Conservation (phyloP, 176 grass and related monocot species). For the Eleusine coracana region DNA sequence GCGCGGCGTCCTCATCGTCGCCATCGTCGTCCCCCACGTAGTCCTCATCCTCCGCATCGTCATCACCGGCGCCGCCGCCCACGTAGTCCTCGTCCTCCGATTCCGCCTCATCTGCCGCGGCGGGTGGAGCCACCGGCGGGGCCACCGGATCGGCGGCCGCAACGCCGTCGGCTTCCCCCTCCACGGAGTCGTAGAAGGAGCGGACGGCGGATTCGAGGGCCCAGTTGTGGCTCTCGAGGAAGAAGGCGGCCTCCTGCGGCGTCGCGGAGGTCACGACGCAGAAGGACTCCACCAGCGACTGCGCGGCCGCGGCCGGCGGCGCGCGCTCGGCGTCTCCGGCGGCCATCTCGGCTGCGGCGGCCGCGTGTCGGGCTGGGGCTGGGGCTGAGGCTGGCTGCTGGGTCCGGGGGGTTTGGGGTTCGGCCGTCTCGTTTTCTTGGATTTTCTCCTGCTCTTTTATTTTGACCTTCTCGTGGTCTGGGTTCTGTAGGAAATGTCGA, state of each 20-base stretch:
- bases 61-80: constrained; percentile 25
- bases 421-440: not conserved
- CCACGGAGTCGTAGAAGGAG: constrained; percentile 64
- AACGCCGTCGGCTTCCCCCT: constrained; percentile 17
- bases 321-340: constrained; percentile 39
- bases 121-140: constrained; percentile 18
- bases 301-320: constrained; percentile 45
- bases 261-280: constrained; percentile 68
- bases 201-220: constrained; percentile 68
- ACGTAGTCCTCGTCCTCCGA: constrained; percentile 44
- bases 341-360: constrained; percentile 46
- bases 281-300: constrained; percentile 66
- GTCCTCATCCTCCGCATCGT: constrained; percentile 44
- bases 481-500: not conserved
- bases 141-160: constrained; percentile 37
- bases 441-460: not conserved
- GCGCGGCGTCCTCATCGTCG: constrained; percentile 47
- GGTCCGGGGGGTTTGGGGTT: constrained; percentile 7
- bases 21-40: constrained; percentile 28
- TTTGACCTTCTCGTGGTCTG: not conserved
- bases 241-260: constrained; percentile 75
- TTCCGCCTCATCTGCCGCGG: not conserved
- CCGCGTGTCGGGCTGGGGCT: constrained; percentile 23
- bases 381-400: constrained; percentile 14
- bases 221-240: constrained; percentile 87